These are phyloP conservation scores for Litsea cubeba DNA, from an alignment of 164 flowering plant genomes.

Conservation along the genomic window DNA sequence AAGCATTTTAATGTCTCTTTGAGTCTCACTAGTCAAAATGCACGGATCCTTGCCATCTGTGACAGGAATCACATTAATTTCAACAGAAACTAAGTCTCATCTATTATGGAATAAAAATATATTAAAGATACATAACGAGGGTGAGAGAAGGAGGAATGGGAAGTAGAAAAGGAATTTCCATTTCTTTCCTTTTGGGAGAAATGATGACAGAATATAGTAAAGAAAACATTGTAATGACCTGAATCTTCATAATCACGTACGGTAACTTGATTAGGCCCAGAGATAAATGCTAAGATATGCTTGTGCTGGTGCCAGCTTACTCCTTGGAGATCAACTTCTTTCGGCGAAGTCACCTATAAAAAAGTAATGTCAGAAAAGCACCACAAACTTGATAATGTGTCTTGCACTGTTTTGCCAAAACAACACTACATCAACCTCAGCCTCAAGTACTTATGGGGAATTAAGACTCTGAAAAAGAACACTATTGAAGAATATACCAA, in stretches of 20 bases:
- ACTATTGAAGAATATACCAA: neutral
- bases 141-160: neutral
- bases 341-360: constrained; percentile 48
- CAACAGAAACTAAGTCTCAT: neutral
- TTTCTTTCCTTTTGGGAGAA: neutral
- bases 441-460: neutral
- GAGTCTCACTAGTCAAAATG: constrained; percentile 64
- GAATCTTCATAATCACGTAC: constrained; percentile 82
- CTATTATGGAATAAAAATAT: neutral
- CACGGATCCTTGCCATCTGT: constrained; percentile 30
- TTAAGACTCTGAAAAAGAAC: neutral
- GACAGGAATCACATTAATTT: neutral
- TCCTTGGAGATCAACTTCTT: constrained; percentile 70
- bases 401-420: neutral
- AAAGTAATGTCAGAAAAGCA: neutral
- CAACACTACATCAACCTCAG: neutral
- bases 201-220: neutral
- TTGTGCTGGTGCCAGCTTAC: constrained; percentile 90
- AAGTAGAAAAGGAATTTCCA: neutral
- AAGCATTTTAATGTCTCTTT: constrained; percentile 59
- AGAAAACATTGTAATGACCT: constrained; percentile 36
- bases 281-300: constrained; percentile 79
- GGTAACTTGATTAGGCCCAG: constrained; percentile 69
- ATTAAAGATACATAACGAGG: neutral
- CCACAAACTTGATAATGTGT: neutral